Conservation (phyloP, 2,329 filamentous ascomycete genomes). For the Tolypocladium cylindrosporum region DNA sequence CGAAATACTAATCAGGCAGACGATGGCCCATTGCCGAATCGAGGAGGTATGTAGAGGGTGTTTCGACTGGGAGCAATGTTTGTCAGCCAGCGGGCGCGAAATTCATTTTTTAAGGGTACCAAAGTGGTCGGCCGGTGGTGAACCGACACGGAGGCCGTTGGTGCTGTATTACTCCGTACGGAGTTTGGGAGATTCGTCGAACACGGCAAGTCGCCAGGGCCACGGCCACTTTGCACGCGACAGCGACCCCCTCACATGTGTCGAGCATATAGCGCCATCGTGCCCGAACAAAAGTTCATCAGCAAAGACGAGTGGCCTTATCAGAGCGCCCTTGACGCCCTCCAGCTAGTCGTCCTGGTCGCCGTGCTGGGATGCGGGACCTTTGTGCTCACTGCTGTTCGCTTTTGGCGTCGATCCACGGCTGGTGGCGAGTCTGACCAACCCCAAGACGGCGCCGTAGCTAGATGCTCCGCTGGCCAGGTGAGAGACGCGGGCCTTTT, state of each 20-base stretch:
- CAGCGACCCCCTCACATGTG: neutral
- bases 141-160: neutral
- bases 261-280: neutral
- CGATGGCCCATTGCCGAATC: neutral
- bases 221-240: neutral
- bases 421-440: neutral
- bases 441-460: neutral
- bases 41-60: neutral
- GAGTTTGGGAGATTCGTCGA: neutral
- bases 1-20: neutral
- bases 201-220: neutral
- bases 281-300: neutral
- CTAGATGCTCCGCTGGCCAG: neutral
- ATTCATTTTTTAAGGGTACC: neutral
- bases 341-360: neutral
- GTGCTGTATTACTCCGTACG: neutral
- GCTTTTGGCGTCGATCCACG: neutral
- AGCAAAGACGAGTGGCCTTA: neutral
- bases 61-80: neutral
- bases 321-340: neutral
- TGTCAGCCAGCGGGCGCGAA: neutral
- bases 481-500: neutral
- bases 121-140: neutral
- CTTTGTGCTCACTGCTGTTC: neutral
- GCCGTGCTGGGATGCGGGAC: neutral